Base-by-base conservation (phyloP, 805 yeast genomes). In the Suhomyces xylopsoci region DNA sequence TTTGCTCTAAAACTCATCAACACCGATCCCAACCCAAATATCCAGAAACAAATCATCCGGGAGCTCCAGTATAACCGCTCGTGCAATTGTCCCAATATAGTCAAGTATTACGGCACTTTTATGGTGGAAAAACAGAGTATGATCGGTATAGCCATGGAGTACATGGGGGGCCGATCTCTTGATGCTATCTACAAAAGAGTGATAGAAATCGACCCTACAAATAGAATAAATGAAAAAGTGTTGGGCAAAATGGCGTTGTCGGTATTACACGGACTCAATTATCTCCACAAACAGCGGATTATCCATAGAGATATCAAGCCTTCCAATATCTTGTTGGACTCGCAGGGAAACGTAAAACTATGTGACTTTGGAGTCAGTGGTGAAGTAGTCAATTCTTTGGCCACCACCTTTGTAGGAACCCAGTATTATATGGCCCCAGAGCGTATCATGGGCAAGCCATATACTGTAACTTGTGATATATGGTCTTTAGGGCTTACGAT, bases 381-480 rank as follows among this genome's bases (percentile, higher is more conserved):
- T 9, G 97, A 90, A 64, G 97, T 94, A 17, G 97, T 93, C 30
- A 88, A 94, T 68, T 90, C 97, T 0, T 75, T 94, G 46, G 98
- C 98, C 1, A 90, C 97, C 1, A 94, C 99, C 0, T 94, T 92
- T 65, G 94, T 97, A 0, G 99, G 99, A 2, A 94, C 99, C 0
- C 92, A 96, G 9, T 93, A 90, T 66, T 94, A 94, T 69, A 94
- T 94, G 99, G 98, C 99, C 0, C 99, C 99, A 0, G 99, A 94
- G 69, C 80, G 99, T 61, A 93, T 94, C 49, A 89, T 89, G 73
- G 97, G 97, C 26, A 93, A 90, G 64, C 94, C 97, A 1, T 94
- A 94, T 65, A 87, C 96, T 9, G 97, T 93, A 3, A 89, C 96
- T 3, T 86, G 96, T 62, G 99, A 94, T 66, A 93, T 94, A 14